Evolutionary conservation across 176 grass and related monocot genomes (phyloP).

Genomic region (Tillandsia fasciculata): DNA sequence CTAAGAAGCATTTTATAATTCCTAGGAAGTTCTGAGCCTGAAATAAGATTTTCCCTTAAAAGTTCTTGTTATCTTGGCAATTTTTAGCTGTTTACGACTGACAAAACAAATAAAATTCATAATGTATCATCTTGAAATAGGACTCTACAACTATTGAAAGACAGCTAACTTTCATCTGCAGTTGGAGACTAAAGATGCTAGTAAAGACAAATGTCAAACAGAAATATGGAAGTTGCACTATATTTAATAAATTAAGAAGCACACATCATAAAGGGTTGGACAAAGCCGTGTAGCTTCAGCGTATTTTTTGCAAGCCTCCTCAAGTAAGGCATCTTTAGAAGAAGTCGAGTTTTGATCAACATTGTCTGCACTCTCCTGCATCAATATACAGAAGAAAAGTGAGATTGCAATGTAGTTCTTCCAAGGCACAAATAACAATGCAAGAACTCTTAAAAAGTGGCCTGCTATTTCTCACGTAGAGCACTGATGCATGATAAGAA

Average conservation of each 20-base stretch:
- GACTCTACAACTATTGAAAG: too few species aligned
- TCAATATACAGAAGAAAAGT: conserved; percentile 21
- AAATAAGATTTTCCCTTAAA: too few species aligned
- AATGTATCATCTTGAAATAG: too few species aligned
- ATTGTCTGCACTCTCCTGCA: conserved; percentile 98
- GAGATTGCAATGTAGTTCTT: neutral
- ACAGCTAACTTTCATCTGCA: too few species aligned
- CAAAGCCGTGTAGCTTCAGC: conserved; percentile 80
- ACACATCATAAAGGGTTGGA: conserved; percentile 93
- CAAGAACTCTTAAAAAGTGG: too few species aligned
- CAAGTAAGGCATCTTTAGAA: conserved; percentile 87
- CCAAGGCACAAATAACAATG: neutral
- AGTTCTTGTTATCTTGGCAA: too few species aligned
- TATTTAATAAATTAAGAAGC: conserved; percentile 7
- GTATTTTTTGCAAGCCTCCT: conserved; percentile 99
- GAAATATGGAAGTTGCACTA: neutral
- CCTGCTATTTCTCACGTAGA: too few species aligned
- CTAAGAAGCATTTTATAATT: too few species aligned
- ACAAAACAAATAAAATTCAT: too few species aligned
- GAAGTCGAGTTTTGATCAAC: conserved; percentile 71
- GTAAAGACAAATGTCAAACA: neutral
- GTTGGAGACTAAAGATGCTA: neutral
- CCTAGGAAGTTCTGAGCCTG: too few species aligned
- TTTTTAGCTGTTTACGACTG: too few species aligned
- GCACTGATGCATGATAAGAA: neutral